Evolutionary conservation across 176 grass and related monocot genomes (phyloP), one percentile per base, ranked within the genome.

Genomic region (Poa annua): DNA sequence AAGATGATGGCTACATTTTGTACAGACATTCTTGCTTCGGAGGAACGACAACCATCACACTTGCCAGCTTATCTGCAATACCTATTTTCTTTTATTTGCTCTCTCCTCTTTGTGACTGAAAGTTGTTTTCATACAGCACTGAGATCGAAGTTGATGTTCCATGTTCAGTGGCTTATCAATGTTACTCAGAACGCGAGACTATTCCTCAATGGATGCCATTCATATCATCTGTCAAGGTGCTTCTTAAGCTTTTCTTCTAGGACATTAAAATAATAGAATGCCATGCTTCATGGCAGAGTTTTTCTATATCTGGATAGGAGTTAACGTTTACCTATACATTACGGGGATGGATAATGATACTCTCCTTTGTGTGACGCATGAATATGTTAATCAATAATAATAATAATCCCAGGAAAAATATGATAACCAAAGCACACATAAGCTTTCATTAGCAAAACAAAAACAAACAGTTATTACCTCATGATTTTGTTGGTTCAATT

Each of bases 131-230:
- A 62, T 90, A 85, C 78, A 98, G 93, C 8, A 53, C 91, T 75
- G 89, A 99, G 81, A 82, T 99, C 87, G 89, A 96, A 87, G 85
- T 96, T 51, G 89, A 90, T 39, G 93, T 99, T 78, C 93, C 96
- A 71, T 93, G 93, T 88, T 94, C 96, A 35, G 85, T 96, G 67
- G 93, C 93, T 9, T 96, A 94, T 65, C 87, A 99, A 25, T 96
- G 91, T 89, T 99, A 99, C 81, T 99, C 91, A 53, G 91, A 99
- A 64, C 86, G 91, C 20, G 91, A 99, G 84, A 69, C 78, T 19
- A 99, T 99, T 77, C 93, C 96, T 75, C 80, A 94, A 83, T 99
- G 96, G 96, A 99, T 99, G 96, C 96, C 96, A 78, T 99, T 94
- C 81, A 99, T 99, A 61, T 99, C 96, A 24, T 89, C 91, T 26